Evolutionary conservation across 2,329 filamentous ascomycete genomes (phyloP).

Genomic region (Fusarium domesticum): DNA sequence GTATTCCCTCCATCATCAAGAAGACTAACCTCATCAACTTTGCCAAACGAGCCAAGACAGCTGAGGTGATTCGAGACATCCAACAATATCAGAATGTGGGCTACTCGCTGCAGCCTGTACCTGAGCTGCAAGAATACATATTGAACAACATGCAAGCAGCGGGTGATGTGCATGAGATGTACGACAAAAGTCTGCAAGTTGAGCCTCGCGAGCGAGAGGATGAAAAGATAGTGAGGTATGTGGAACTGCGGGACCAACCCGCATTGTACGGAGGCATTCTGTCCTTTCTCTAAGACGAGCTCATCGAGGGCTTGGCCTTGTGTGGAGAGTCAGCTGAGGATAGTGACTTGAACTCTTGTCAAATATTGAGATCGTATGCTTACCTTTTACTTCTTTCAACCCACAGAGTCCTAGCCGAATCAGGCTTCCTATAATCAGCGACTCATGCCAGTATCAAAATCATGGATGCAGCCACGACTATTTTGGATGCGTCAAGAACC

Average conservation of each 20-base stretch:
- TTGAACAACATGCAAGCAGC: constrained; percentile 93
- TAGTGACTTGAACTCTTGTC: constrained; percentile 2
- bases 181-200: constrained; percentile 90
- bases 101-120: constrained; percentile 86
- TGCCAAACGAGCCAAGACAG: constrained; percentile 95
- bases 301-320: constrained; percentile 6
- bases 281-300: constrained; percentile 20
- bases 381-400: constrained; percentile 21
- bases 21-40: constrained; percentile 98
- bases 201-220: constrained; percentile 96
- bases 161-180: constrained; percentile 98
- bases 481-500: constrained; percentile 4
- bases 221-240: constrained; percentile 98
- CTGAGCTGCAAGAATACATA: constrained; percentile 94
- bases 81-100: constrained; percentile 98
- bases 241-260: constrained; percentile 32
- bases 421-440: constrained; percentile 53
- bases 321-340: constrained; percentile 6
- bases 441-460: constrained; percentile 9
- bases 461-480: constrained; percentile 9
- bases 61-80: constrained; percentile 96
- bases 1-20: constrained; percentile 93
- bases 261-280: constrained; percentile 20
- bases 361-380: constrained; percentile 17
- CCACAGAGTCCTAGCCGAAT: constrained; percentile 57